These are phyloP conservation scores for Glycine latifolia DNA, from an alignment of 306 rosid species.

Conservation along the genomic window DNA sequence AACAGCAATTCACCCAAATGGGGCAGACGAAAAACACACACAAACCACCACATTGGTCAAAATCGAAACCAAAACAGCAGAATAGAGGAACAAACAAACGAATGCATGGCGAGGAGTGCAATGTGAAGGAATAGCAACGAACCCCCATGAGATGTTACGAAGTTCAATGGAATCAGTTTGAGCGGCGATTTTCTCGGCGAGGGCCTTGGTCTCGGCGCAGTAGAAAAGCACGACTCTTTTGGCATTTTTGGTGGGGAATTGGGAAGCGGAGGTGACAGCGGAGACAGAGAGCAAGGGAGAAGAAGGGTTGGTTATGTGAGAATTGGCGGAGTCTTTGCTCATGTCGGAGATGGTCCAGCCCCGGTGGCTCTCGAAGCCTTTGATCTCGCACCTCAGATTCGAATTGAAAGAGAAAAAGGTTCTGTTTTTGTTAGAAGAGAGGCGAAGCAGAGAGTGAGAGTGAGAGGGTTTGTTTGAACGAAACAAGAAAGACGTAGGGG, in stretches of 20 bases:
- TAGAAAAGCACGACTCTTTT: slow-evolving; percentile 83
- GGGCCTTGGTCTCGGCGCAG: slow-evolving; percentile 80
- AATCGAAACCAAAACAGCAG: neutral
- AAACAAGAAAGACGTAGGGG: slow-evolving; percentile 47
- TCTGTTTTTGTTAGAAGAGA: neutral
- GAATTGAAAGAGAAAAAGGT: slow-evolving; percentile 13
- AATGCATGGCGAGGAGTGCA: neutral
- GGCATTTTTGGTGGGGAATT: slow-evolving; percentile 50
- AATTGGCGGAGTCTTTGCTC: slow-evolving; percentile 52
- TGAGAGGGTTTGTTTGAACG: slow-evolving; percentile 30
- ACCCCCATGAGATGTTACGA: slow-evolving; percentile 86
- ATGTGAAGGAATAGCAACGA: slow-evolving; percentile 10
- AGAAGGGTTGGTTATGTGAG: slow-evolving; percentile 14
- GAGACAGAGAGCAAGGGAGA: slow-evolving; percentile 60
- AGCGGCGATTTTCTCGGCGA: slow-evolving; percentile 79
- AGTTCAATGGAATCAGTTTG: slow-evolving; percentile 78
- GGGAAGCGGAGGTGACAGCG: slow-evolving; percentile 49
- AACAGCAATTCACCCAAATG: slow-evolving; percentile 24
- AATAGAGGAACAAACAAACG: neutral
- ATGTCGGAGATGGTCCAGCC: slow-evolving; percentile 54
- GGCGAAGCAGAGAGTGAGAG: slow-evolving; percentile 37
- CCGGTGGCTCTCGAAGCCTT: slow-evolving; percentile 64
- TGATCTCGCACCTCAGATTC: slow-evolving; percentile 63
- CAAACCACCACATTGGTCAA: slow-evolving; percentile 38
- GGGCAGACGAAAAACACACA: neutral